Conservation (phyloP, 192 early-diverging fungal species). For the Coemansia asiatica region DNA sequence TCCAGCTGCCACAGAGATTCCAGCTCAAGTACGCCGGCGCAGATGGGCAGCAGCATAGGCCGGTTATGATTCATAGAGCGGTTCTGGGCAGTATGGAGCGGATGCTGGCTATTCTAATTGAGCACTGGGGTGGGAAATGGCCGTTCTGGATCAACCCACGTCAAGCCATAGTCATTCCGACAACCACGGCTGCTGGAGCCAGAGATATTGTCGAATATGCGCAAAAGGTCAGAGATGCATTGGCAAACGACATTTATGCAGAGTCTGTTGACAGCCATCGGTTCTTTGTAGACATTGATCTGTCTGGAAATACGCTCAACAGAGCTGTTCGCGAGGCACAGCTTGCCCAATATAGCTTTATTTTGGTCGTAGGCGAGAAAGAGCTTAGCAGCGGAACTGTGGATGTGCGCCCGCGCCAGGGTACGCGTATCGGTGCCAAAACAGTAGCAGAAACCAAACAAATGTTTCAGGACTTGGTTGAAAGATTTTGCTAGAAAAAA, state of each 20-base stretch:
- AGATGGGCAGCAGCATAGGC: constrained; percentile 63
- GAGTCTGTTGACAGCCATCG: constrained; percentile 58
- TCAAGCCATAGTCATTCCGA: constrained; percentile 83
- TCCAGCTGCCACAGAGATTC: constrained; percentile 88
- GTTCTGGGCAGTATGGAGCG: constrained; percentile 89
- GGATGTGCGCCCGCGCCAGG: constrained; percentile 70
- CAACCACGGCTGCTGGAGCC: constrained; percentile 39
- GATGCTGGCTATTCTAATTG: constrained; percentile 93
- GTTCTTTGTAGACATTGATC: constrained; percentile 82
- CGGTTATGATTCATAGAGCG: constrained; percentile 95
- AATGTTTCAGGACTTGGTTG: constrained; percentile 61
- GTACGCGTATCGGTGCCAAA: constrained; percentile 63
- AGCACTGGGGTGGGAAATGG: constrained; percentile 89
- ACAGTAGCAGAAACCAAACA: constrained; percentile 56
- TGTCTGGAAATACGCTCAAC: constrained; percentile 62
- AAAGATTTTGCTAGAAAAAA: constrained; percentile 44
- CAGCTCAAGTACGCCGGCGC: constrained; percentile 71
- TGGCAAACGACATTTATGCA: constrained; percentile 41
- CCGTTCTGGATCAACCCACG: constrained; percentile 94
- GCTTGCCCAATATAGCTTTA: constrained; percentile 81
- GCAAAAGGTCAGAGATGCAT: constrained; percentile 45
- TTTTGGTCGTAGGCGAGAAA: constrained; percentile 82
- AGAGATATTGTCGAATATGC: constrained; percentile 69
- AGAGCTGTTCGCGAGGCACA: constrained; percentile 82
- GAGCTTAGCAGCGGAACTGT: constrained; percentile 70